Evolutionary conservation across 2,329 filamentous ascomycete species (phyloP).

Genomic region (Aspergillus sp.): DNA sequence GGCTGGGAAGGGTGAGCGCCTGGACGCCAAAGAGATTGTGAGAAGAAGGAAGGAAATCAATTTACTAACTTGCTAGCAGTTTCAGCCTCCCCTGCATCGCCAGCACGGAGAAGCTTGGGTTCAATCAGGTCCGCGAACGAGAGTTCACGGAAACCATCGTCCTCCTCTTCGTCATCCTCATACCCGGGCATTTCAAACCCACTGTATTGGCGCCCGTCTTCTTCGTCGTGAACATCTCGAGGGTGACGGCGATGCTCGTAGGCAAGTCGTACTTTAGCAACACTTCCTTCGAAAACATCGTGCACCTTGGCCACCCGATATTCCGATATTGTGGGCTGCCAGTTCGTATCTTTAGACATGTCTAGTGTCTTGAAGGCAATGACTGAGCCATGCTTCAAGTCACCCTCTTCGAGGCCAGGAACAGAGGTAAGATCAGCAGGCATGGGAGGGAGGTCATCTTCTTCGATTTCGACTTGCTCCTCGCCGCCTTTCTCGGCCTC

Average conservation of each 20-base stretch:
- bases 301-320: conserved; percentile 67
- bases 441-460: conserved; percentile 49
- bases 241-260: conserved; percentile 61
- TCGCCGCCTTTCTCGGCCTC: conserved; percentile 18
- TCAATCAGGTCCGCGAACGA: conserved; percentile 65
- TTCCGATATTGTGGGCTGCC: conserved; percentile 48
- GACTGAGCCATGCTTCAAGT: conserved; percentile 37
- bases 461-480: conserved; percentile 33
- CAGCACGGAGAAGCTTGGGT: conserved; percentile 60
- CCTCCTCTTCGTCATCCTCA: conserved; percentile 50
- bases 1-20: conserved; percentile 32
- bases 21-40: conserved; percentile 16
- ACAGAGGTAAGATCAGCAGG: conserved; percentile 63
- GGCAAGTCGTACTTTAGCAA: conserved; percentile 65
- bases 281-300: conserved; percentile 53
- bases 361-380: conserved; percentile 50
- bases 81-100: conserved; percentile 29
- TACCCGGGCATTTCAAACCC: conserved; percentile 74
- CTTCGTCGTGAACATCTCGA: conserved; percentile 48
- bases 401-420: conserved; percentile 43
- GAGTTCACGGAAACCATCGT: conserved; percentile 63
- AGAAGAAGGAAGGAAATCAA: conserved; percentile 26
- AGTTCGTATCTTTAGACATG: conserved; percentile 47
- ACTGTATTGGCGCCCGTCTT: conserved; percentile 70
- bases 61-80: conserved; percentile 41